A percentile compares a stretch with the other conserved stretches of the same genome.
phyloP scores from a whole-genome alignment of 2,329 filamentous ascomycete genomes.

The Botryosphaeria dothidea region DNA sequence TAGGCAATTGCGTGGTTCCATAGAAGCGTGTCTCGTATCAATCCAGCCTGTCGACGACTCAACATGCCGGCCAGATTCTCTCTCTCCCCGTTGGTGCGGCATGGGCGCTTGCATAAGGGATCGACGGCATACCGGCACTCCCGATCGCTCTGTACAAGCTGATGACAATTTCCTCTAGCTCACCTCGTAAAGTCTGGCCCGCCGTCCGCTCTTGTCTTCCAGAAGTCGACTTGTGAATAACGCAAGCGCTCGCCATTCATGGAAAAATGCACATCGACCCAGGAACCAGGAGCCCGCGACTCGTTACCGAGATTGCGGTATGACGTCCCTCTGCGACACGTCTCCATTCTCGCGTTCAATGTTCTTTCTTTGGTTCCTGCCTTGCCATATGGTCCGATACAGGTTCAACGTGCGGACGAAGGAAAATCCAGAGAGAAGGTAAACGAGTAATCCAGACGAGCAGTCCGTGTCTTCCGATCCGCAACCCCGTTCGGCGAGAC shows the following conservation, averaged over 20 bases:
- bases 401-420: background rate
- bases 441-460: background rate
- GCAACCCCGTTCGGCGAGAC: background rate
- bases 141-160: slow-evolving; percentile 5
- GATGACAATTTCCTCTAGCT: slow-evolving; percentile 19
- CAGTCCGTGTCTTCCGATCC: background rate
- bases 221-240: slow-evolving; percentile 1
- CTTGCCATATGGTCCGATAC: background rate
- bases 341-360: slow-evolving; percentile 11
- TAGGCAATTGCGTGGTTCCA: slow-evolving; percentile 13
- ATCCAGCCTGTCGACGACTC: background rate
- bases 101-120: slow-evolving; percentile 17
- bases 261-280: slow-evolving; percentile 1
- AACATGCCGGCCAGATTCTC: slow-evolving; percentile 13
- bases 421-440: background rate
- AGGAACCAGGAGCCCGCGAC: background rate
- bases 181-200: slow-evolving; percentile 9
- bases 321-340: slow-evolving; percentile 12
- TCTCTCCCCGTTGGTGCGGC: slow-evolving; percentile 7
- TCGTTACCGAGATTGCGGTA: slow-evolving; percentile 16
- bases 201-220: background rate
- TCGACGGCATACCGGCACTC: slow-evolving; percentile 13
- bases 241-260: slow-evolving; percentile 5
- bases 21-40: slow-evolving; percentile 4
- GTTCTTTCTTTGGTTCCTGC: background rate